These are phyloP conservation scores for Tausonia pullulans DNA, from an alignment of 1,284 basidiomycete species.

Conservation along the genomic window DNA sequence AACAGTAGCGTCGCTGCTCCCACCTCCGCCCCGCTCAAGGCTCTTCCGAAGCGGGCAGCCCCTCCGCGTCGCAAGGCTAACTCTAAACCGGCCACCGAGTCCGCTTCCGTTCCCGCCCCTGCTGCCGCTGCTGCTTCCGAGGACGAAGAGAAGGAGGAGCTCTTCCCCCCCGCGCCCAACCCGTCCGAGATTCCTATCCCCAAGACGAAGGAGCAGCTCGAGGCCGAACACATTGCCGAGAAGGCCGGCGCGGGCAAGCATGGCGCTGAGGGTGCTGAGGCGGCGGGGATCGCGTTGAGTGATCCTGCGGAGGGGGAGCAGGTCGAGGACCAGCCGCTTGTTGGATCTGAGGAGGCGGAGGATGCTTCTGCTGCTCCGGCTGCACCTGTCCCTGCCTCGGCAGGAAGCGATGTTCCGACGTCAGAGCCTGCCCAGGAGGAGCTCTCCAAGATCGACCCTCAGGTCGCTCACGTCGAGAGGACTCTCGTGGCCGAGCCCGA, in stretches of 20 bases:
- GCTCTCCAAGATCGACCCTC: neutral
- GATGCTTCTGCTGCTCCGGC: neutral
- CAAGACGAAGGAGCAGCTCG: constrained; percentile 7
- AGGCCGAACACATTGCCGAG: neutral
- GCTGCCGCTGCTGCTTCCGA: neutral
- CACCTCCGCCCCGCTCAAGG: constrained; percentile 20
- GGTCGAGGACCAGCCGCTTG: neutral
- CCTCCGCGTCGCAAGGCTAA: constrained; percentile 16
- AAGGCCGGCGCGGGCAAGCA: constrained; percentile 1
- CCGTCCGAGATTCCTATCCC: constrained; percentile 8
- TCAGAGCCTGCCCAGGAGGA: neutral
- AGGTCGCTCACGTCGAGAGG: neutral
- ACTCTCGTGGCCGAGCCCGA: neutral
- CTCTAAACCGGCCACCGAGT: neutral
- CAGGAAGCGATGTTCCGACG: neutral
- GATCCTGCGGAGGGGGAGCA: neutral
- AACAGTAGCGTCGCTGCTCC: constrained; percentile 16
- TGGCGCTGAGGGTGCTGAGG: constrained; percentile 8
- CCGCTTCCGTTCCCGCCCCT: neutral
- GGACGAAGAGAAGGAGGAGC: neutral
- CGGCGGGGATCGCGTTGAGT: constrained; percentile 10
- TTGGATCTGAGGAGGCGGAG: neutral
- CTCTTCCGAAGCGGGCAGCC: constrained; percentile 20
- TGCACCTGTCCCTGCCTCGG: neutral
- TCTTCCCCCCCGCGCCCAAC: constrained; percentile 5